A percentile compares a stretch with the other conserved stretches of the same genome.
Evolutionary conservation across 2,329 filamentous ascomycete species (phyloP).

Genomic region (Scortechinia acanthostroma): DNA sequence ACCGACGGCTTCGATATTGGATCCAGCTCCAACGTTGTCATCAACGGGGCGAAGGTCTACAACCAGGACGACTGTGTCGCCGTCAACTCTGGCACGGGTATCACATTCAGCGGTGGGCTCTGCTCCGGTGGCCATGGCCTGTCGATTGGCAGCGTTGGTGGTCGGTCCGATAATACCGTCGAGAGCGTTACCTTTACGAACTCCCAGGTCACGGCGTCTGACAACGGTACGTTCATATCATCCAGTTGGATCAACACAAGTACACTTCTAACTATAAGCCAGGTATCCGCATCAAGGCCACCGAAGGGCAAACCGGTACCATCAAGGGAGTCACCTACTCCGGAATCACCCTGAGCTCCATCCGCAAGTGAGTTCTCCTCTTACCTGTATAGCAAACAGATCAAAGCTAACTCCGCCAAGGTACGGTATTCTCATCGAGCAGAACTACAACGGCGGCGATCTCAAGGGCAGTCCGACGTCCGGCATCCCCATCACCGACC

Average conservation of each 20-base stretch:
- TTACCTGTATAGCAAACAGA: conserved; percentile 36
- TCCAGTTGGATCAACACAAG: conserved; percentile 4
- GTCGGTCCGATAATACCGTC: conserved; percentile 41
- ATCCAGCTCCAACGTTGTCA: conserved; percentile 35
- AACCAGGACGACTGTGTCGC: conserved; percentile 59
- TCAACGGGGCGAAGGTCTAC: conserved; percentile 41
- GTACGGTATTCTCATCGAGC: conserved; percentile 29
- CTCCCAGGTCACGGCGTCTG: conserved; percentile 39
- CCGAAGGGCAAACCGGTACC: conserved; percentile 31
- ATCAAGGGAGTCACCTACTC: conserved; percentile 33
- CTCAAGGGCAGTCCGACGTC: conserved; percentile 32
- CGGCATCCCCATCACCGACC: conserved; percentile 43
- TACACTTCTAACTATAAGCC: no score
- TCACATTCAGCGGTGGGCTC: conserved; percentile 31
- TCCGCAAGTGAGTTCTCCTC: conserved; percentile 26
- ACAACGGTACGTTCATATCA: conserved; percentile 38
- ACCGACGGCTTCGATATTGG: conserved; percentile 54
- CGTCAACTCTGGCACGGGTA: conserved; percentile 42
- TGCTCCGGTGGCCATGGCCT: conserved; percentile 35
- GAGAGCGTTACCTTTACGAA: conserved; percentile 38
- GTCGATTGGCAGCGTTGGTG: conserved; percentile 33
- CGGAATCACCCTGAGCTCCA: conserved; percentile 29
- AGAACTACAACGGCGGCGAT: conserved; percentile 36
- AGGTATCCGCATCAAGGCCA: conserved; percentile 35
- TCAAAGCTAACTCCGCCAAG: conserved; percentile 19